Evolutionary conservation across 139 green algal genomes (phyloP).

Genomic region (Auxenochlorella pyrenoidosa): DNA sequence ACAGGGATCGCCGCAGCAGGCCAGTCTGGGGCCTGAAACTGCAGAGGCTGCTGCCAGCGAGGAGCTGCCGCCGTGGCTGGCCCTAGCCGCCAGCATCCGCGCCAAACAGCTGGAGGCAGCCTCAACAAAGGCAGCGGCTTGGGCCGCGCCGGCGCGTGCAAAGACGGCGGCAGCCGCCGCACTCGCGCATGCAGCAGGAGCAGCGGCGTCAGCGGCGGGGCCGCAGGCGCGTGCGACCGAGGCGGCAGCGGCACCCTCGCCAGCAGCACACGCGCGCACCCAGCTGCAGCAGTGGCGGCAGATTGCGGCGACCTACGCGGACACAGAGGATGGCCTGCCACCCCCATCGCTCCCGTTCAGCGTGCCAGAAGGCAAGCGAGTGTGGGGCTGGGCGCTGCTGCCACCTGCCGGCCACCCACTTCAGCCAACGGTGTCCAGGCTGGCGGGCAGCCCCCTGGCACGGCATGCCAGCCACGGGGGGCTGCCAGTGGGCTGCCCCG

Average conservation of each 20-base stretch:
- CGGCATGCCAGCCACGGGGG: no score
- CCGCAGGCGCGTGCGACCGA: neutral
- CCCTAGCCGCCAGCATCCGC: neutral
- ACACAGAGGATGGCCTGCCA: neutral
- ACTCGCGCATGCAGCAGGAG: neutral
- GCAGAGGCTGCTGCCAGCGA: neutral
- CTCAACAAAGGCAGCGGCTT: neutral
- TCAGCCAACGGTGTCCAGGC: neutral
- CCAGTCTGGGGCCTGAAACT: neutral
- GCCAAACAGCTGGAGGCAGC: neutral
- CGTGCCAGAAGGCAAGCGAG: neutral
- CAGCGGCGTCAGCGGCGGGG: neutral
- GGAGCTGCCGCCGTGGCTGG: conserved; percentile 23
- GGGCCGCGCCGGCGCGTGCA: neutral
- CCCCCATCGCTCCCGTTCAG: neutral
- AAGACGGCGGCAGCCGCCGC: neutral
- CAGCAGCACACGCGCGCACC: no score
- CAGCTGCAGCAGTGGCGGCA: conserved; percentile 12
- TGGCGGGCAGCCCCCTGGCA: neutral
- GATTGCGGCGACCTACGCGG: neutral
- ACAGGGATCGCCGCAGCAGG: neutral
- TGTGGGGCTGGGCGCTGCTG: neutral
- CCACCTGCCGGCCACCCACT: no score
- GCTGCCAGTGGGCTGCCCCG: neutral
- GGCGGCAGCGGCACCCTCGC: neutral